Evolutionary conservation across 148 eudicot genomes (phyloP), one percentile per base, ranked within the genome.

Genomic region (Persicaria tinctoria): DNA sequence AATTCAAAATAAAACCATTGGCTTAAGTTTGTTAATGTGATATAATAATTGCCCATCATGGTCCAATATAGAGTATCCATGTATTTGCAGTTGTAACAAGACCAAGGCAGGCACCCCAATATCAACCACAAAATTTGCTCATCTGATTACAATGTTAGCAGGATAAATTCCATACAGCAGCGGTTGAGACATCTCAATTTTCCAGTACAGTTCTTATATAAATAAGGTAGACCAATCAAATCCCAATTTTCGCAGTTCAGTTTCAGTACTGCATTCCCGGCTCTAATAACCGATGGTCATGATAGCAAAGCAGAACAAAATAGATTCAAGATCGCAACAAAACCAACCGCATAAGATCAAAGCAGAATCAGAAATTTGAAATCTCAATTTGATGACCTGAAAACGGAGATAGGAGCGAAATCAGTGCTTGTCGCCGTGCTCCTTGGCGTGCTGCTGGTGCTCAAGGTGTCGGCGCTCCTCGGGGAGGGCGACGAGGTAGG

Each of bases 401-500:
- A 32, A 12, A 11, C 3, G 23, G 27, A 46, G 76, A 45, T 38
- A 6, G 16, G 47, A 8, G 51, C 48, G n/a, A 5, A 41, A 66
- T 66, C 48, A 66, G 13, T 66, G 51, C 23, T 38, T 44, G 44
- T 62, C 88, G 17, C 82, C 88, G 71, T 85, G 85, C 63, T 89
- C 82, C 79, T 86, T 79, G 78, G 85, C 89, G 76, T 92, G 93
- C 79, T 88, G 83, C 68, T 79, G 77, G 78, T 90, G 97, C 73
- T 82, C 87, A 56, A 93, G 96, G 76, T 93, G 98, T 55, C 98
- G 96, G 11, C 96, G 96, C 82, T 93, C 98, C 85, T 93, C 98
- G 51, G 98, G 98, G 38, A 93, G 91, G 47, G 93, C 94, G 13
- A 91, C 94, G 46, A 93, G 94, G 82, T 91, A 93, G 70, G 98